A percentile compares a stretch with the other conserved stretches of the same genome.
phyloP scores from a whole-genome alignment of 2,329 filamentous ascomycete species.

The Thelonectria discophora region DNA sequence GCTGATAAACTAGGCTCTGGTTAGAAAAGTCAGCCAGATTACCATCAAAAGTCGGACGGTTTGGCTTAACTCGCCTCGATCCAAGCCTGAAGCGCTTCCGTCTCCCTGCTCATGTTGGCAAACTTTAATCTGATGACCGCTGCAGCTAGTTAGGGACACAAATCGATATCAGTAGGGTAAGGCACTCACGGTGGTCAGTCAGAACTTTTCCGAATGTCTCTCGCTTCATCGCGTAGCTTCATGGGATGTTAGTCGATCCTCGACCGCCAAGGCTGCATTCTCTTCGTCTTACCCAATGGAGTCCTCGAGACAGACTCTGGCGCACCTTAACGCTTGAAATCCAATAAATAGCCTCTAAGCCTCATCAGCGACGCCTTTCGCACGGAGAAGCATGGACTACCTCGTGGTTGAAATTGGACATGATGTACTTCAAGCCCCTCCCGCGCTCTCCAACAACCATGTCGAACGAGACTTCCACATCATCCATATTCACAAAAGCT shows the following conservation, averaged over 20 bases:
- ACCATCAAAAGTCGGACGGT: not conserved
- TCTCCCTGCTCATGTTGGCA: conserved; percentile 18
- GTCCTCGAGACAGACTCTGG: conserved; percentile 19
- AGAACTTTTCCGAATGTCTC: conserved; percentile 20
- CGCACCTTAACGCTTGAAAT: conserved; percentile 14
- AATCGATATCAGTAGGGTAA: accelerated
- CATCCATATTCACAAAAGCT: conserved; percentile 79
- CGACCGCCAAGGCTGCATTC: not conserved
- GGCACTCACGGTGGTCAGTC: conserved; percentile 3
- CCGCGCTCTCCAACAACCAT: conserved; percentile 77
- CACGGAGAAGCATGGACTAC: not conserved
- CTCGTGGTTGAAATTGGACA: conserved; percentile 85
- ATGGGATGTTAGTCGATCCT: not conserved
- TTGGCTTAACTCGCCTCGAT: conserved; percentile 9
- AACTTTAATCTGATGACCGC: conserved; percentile 19
- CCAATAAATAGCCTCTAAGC: conserved; percentile 14
- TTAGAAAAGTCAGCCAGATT: not conserved
- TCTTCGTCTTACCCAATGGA: conserved; percentile 7
- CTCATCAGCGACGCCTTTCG: not conserved
- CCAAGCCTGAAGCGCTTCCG: conserved; percentile 15
- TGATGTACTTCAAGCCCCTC: conserved; percentile 76
- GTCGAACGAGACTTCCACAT: conserved; percentile 74
- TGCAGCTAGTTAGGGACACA: not conserved
- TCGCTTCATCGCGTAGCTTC: conserved; percentile 17
- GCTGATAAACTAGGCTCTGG: conserved; percentile 14